These are phyloP conservation scores for Paramecium caudatum DNA, from an alignment of 73 alveolate genomes.

Conservation along the genomic window DNA sequence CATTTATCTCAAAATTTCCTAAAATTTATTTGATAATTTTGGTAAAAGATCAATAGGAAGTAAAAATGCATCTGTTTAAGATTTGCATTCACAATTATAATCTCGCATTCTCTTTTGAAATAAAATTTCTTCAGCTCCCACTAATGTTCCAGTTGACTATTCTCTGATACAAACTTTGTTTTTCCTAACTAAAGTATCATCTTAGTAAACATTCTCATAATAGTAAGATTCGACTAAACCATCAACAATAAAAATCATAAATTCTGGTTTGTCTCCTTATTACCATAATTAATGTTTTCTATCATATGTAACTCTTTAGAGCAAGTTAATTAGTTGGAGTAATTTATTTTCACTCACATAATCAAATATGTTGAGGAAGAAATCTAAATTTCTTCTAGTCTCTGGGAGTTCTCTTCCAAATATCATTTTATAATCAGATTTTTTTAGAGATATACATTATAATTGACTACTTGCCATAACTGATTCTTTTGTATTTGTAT, in stretches of 20 bases:
- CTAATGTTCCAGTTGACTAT: constrained; percentile 23
- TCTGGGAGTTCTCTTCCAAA: constrained; percentile 23
- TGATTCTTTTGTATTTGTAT: not conserved
- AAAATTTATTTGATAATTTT: not conserved
- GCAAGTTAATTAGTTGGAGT: not conserved
- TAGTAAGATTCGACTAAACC: constrained; percentile 15
- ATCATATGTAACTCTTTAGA: not conserved
- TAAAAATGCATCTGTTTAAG: constrained; percentile 11
- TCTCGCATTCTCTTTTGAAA: not conserved
- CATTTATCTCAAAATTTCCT: not conserved
- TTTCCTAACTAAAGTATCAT: not conserved
- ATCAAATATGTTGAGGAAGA: constrained; percentile 2
- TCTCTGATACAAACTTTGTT: not conserved
- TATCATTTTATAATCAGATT: constrained; percentile 8
- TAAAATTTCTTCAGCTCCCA: constrained; percentile 27
- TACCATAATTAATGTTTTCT: not conserved
- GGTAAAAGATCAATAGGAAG: not conserved
- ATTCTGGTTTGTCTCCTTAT: constrained; percentile 48
- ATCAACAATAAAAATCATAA: constrained; percentile 8
- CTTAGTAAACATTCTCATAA: not conserved
- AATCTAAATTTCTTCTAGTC: constrained; percentile 37
- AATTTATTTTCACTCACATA: constrained; percentile 28
- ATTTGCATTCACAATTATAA: not conserved
- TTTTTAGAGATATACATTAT: not conserved
- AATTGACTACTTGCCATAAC: constrained; percentile 26